Percentiles rank a stretch among this genome's conserved stretches.
phyloP scores from a whole-genome alignment of 352 stramenopile species.

The Globisporangium barbulae region DNA sequence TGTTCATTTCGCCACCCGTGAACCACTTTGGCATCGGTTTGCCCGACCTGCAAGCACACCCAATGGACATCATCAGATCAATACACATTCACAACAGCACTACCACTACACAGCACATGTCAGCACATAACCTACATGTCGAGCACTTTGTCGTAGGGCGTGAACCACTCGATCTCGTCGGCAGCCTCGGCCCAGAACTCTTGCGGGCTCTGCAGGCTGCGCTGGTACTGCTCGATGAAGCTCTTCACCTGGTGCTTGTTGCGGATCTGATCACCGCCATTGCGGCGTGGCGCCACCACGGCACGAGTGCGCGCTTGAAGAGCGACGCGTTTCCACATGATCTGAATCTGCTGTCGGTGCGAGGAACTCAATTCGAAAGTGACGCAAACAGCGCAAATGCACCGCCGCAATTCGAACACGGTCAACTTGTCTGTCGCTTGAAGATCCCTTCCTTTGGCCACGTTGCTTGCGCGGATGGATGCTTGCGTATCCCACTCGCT shows the following conservation, averaged over 20 bases:
- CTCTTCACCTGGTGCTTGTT: too few species aligned
- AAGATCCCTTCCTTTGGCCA: too few species aligned
- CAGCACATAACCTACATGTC: constrained; percentile 20
- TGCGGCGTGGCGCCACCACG: background rate
- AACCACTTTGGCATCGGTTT: constrained; percentile 45
- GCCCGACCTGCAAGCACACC: constrained; percentile 18
- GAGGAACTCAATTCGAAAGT: constrained; percentile 10
- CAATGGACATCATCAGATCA: background rate
- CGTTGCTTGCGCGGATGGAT: too few species aligned
- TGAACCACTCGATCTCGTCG: constrained; percentile 34
- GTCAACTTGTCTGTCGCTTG: too few species aligned
- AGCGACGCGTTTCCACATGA: constrained; percentile 10
- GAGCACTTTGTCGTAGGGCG: constrained; percentile 26
- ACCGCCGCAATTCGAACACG: background rate
- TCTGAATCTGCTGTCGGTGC: background rate
- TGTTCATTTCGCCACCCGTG: constrained; percentile 59
- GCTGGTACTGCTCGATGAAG: too few species aligned
- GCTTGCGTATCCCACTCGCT: background rate
- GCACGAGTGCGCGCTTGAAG: background rate
- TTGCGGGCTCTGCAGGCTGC: constrained; percentile 23
- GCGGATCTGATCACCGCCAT: too few species aligned
- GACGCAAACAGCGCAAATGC: background rate
- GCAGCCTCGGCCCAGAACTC: constrained; percentile 33
- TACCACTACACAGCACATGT: too few species aligned
- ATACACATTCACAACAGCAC: background rate